phyloP scores from a whole-genome alignment of 2,329 filamentous ascomycete species.

The Bisporella sp. region DNA sequence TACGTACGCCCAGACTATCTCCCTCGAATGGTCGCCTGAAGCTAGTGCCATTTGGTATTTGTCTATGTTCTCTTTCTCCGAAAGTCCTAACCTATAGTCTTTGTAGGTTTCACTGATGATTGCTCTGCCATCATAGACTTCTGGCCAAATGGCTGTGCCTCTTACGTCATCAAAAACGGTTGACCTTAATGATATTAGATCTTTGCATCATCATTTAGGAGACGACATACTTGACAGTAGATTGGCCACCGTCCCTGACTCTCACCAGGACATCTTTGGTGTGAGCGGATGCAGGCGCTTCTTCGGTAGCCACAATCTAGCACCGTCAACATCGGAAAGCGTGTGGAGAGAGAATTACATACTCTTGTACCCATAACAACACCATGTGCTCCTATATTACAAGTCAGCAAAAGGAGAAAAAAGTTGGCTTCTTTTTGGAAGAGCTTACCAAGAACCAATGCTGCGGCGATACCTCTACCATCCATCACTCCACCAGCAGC shows the following conservation, averaged over 20 bases:
- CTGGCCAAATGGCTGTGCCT: not conserved
- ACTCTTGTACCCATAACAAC: not conserved
- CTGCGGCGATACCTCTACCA: not conserved
- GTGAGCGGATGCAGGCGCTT: no score
- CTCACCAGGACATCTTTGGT: not conserved
- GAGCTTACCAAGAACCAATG: not conserved
- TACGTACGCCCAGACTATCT: no score
- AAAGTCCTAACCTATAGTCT: not conserved
- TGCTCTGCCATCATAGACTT: not conserved
- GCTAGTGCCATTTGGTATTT: not conserved
- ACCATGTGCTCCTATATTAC: not conserved
- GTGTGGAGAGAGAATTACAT: not conserved
- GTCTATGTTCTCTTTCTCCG: not conserved
- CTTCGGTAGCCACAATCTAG: no score
- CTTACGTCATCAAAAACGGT: not conserved
- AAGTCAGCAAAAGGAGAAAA: not conserved
- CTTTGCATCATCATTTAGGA: not conserved
- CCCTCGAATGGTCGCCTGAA: not conserved
- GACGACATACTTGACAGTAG: not conserved
- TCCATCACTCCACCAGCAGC: not conserved
- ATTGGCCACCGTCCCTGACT: not conserved
- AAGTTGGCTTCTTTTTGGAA: not conserved
- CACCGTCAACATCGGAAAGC: no score
- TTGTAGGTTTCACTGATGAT: not conserved
- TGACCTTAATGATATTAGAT: not conserved